phyloP scores from a whole-genome alignment of 257 asterid genomes.

The Catharanthus roseus region DNA sequence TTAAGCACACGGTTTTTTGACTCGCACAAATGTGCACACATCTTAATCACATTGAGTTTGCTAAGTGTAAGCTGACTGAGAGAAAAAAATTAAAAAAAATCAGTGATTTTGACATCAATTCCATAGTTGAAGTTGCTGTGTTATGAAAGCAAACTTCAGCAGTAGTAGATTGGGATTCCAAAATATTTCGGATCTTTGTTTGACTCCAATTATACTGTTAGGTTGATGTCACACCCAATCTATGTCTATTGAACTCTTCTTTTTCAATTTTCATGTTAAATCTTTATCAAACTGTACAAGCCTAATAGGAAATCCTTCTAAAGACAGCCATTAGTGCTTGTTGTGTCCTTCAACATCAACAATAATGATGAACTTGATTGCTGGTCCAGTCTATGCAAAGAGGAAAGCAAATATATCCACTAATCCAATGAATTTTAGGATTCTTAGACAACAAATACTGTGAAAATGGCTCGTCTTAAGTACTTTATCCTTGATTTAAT shows the following conservation, averaged over 20 bases:
- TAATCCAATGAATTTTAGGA: not conserved
- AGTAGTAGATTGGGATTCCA: not conserved
- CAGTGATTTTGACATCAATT: not conserved
- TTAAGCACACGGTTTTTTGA: not conserved
- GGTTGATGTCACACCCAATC: too few relatives aligned
- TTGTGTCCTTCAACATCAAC: not conserved
- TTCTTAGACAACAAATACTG: not conserved
- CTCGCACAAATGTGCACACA: not conserved
- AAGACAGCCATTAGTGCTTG: not conserved
- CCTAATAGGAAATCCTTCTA: not conserved
- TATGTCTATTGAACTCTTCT: not conserved
- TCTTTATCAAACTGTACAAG: not conserved
- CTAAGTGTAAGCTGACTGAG: not conserved
- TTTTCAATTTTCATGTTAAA: not conserved
- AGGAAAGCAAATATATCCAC: not conserved
- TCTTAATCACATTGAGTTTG: not conserved
- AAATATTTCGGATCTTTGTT: not conserved
- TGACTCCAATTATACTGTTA: not conserved
- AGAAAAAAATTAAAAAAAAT: not conserved
- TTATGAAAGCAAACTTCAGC: not conserved
- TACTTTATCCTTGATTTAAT: too few relatives aligned
- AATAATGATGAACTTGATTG: not conserved
- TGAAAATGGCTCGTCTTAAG: not conserved
- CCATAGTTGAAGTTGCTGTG: not conserved
- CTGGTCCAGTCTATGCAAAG: not conserved